Evolutionary conservation across 106 monocot species (phyloP), one percentile per base, ranked within the genome.

Genomic region (Acorus calamus): DNA sequence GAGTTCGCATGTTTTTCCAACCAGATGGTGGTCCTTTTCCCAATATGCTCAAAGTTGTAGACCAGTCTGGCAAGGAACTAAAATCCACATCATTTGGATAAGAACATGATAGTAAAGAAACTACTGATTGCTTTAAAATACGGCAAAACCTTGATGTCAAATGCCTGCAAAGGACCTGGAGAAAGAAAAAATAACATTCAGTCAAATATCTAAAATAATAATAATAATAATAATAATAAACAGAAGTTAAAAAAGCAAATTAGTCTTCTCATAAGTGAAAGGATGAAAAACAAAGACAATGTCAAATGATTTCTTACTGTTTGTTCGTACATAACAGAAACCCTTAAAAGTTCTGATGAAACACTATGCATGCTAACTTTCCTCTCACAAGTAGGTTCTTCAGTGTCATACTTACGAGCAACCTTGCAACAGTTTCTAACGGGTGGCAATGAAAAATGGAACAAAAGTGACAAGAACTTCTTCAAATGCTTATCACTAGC

Each of bases 251-350:
- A 0, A 10, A n/a, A 69, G 13, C 28, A n/a, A 6, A 4, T 44
- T 10, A 52, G 50, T 42, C 28, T 28, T 28, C 28, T 28, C 28
- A 42, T 12, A 6, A 59, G 8, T 11, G 2, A 61, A 53, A 46
- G 42, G 3, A 11, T 49, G 6, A 64, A 8, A 63, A 12, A 13
- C 4, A 42, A 14, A 46, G 63, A 11, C 14, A 9, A 3, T 0
- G 41, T 28, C 28, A 28, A 28, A 28, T 28, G 28, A 28, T 28
- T 13, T 69, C 84, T 61, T 77, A 94, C 94, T 61, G 69, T 52
- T 79, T 86, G 81, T 71, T 94, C 82, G 75, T 80, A 82, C 44
- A 79, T 73, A 52, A 60, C 46, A 65, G 68, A 73, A 76, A 82
- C 78, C 41, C 66, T 61, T 47, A 94, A 77, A 63, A 89, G 77